These are phyloP conservation scores for Castanopsis chinensis DNA, from an alignment of 306 rosid genomes.

Conservation along the genomic window DNA sequence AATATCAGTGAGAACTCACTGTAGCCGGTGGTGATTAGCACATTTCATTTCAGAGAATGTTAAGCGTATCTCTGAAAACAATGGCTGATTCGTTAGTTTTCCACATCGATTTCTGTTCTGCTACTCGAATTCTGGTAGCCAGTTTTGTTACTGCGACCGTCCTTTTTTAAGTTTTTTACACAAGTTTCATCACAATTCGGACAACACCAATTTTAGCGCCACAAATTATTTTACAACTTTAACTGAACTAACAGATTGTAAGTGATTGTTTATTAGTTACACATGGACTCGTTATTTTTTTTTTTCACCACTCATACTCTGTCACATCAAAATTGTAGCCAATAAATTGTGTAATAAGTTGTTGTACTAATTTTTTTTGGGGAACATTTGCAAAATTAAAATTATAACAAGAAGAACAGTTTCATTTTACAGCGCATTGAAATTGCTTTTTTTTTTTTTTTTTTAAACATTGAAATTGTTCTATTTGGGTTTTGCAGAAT, in stretches of 20 bases:
- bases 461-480: too few species aligned
- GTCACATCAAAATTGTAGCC: rapidly evolving
- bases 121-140: constrained; percentile 6
- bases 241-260: rapidly evolving
- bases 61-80: neutral
- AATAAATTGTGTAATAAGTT: too few species aligned
- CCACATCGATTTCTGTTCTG: constrained; percentile 13
- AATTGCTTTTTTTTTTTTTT: too few species aligned
- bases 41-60: constrained; percentile 35
- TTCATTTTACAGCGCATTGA: too few species aligned
- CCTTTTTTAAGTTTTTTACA: neutral
- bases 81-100: constrained; percentile 1
- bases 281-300: rapidly evolving
- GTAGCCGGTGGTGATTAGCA: neutral
- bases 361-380: too few species aligned
- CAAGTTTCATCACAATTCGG: too few species aligned
- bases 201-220: rapidly evolving
- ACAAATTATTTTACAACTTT: rapidly evolving
- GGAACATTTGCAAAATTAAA: too few species aligned
- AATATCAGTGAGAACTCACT: constrained; percentile 32
- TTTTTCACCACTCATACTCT: rapidly evolving
- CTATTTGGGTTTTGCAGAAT: too few species aligned
- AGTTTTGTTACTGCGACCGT: neutral
- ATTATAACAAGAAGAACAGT: too few species aligned
- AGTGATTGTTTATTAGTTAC: rapidly evolving